Conservation (phyloP, 2,329 filamentous ascomycete species). For the Albophoma yamanashiensis region DNA sequence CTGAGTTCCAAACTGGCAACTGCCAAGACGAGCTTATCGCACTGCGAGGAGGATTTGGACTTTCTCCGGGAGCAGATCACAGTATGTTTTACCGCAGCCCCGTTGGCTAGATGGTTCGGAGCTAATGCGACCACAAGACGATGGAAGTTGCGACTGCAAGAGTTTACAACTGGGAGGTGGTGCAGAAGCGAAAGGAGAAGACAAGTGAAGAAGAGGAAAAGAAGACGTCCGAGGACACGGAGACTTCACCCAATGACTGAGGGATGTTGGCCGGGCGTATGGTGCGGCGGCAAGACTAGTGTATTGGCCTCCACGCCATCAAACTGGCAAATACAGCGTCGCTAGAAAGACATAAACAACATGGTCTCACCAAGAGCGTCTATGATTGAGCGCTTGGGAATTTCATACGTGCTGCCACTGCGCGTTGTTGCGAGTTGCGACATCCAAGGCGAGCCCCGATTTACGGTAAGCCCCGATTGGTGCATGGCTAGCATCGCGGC, state of each 20-base stretch:
- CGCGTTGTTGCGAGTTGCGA: neutral
- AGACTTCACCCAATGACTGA: constrained; percentile 4
- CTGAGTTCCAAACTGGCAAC: constrained; percentile 67
- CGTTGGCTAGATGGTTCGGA: constrained; percentile 4
- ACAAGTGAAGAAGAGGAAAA: constrained; percentile 43
- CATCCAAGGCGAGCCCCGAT: neutral
- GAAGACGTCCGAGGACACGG: constrained; percentile 27
- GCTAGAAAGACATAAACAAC: neutral
- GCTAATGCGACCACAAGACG: constrained; percentile 44
- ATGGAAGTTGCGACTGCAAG: constrained; percentile 93
- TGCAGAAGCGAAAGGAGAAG: constrained; percentile 88
- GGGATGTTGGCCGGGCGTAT: neutral
- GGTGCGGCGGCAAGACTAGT: neutral
- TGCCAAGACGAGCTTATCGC: constrained; percentile 69
- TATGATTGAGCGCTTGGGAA: neutral
- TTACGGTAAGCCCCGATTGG: constrained; percentile 11
- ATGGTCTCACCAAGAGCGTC: neutral
- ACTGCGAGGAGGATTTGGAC: constrained; percentile 93
- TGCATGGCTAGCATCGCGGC: constrained; percentile 7
- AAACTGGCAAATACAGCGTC: neutral
- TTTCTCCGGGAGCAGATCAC: constrained; percentile 96
- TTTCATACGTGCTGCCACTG: neutral
- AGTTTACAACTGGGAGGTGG: constrained; percentile 99
- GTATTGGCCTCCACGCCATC: neutral
- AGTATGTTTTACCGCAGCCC: constrained; percentile 36